Conservation (phyloP, 2,329 filamentous ascomycete species). For the Aspergillus pseudotamarii region DNA sequence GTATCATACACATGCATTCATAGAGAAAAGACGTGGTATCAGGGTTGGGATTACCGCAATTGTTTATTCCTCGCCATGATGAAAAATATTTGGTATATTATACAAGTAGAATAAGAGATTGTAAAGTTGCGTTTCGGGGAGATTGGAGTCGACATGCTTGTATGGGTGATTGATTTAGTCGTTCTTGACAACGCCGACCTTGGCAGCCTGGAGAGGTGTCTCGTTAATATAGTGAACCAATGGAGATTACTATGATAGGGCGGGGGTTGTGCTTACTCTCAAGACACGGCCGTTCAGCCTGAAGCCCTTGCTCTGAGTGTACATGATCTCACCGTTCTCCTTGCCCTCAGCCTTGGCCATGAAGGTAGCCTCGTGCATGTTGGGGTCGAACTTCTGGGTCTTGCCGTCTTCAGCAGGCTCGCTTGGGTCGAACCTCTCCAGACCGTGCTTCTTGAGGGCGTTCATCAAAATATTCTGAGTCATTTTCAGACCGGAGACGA, state of each 20-base stretch:
- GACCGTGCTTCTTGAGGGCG: conserved; percentile 89
- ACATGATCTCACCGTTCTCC: conserved; percentile 87
- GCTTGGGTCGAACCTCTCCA: conserved; percentile 82
- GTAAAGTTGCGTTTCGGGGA: conserved; percentile 9
- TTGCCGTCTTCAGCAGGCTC: conserved; percentile 49
- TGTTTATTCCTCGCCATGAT: conserved; percentile 27
- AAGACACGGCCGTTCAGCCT: conserved; percentile 86
- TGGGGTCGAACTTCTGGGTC: conserved; percentile 90
- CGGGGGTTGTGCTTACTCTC: conserved; percentile 53
- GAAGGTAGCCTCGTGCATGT: conserved; percentile 95
- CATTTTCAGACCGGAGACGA: conserved; percentile 93
- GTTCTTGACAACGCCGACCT: conserved; percentile 96
- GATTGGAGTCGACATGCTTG: neutral
- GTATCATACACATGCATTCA: conserved; percentile 39
- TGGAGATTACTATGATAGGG: neutral
- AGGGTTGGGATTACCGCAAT: conserved; percentile 14
- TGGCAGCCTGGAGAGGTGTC: conserved; percentile 64
- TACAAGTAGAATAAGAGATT: conserved; percentile 30
- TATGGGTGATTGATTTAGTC: conserved; percentile 33
- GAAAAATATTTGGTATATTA: conserved; percentile 37
- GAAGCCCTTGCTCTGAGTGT: conserved; percentile 95
- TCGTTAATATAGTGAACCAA: neutral
- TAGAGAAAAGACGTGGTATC: conserved; percentile 27
- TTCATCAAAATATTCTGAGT: conserved; percentile 85
- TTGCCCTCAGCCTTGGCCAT: conserved; percentile 85